Percentiles rank a stretch among this genome's conserved stretches.
phyloP scores from a whole-genome alignment of 176 grass and related monocot genomes.

The Rhynchospora pubera region DNA sequence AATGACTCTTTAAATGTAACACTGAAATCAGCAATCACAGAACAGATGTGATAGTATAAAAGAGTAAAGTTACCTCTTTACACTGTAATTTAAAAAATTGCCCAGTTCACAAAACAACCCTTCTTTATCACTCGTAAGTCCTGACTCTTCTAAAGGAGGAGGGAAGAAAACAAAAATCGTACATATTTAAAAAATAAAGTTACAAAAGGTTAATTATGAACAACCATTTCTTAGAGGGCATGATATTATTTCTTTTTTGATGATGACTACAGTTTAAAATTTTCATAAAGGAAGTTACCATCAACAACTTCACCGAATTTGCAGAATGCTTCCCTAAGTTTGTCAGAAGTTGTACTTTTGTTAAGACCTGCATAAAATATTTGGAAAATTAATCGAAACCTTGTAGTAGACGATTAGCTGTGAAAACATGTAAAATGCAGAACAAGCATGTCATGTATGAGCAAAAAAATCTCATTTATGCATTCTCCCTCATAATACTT shows the following conservation, averaged over 20 bases:
- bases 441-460: background rate
- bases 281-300: slow-evolving; percentile 36
- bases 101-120: background rate
- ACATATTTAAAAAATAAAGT: background rate
- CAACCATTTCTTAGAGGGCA: background rate
- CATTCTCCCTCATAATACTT: background rate
- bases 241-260: background rate
- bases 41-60: background rate
- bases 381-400: background rate
- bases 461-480: background rate
- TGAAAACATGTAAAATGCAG: background rate
- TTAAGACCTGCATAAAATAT: slow-evolving; percentile 45
- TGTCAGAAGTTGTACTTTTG: slow-evolving; percentile 55
- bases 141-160: background rate
- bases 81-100: background rate
- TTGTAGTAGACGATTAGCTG: too few species aligned
- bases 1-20: too few species aligned
- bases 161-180: background rate
- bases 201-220: background rate
- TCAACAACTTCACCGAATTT: slow-evolving; percentile 65
- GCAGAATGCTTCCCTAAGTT: slow-evolving; percentile 53
- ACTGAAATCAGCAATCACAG: too few species aligned
- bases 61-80: background rate
- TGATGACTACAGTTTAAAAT: background rate
- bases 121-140: background rate